phyloP scores from a whole-genome alignment of 2,329 filamentous ascomycete species.

The Diaporthe caulivora region DNA sequence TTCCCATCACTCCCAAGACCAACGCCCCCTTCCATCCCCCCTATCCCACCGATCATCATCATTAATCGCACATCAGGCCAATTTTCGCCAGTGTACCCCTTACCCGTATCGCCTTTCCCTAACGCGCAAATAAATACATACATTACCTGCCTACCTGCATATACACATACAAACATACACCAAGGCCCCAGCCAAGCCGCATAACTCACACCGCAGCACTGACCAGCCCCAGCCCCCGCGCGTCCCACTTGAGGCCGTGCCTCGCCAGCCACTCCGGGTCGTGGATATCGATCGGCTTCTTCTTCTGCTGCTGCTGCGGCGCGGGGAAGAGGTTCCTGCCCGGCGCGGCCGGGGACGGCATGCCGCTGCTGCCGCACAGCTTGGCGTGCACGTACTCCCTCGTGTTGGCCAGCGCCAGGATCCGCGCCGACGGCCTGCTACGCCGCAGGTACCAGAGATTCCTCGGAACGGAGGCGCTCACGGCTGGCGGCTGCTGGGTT shows the following conservation, averaged over 20 bases:
- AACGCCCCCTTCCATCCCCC: background rate
- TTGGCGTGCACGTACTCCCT: constrained; percentile 12
- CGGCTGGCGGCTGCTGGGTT: background rate
- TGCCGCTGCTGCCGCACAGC: background rate
- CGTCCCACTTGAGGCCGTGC: constrained; percentile 36
- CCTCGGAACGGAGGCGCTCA: background rate
- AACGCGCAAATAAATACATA: background rate
- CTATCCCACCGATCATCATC: constrained; percentile 6
- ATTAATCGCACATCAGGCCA: constrained; percentile 13
- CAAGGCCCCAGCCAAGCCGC: background rate
- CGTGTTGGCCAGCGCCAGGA: constrained; percentile 8
- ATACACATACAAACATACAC: background rate
- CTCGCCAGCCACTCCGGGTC: constrained; percentile 34
- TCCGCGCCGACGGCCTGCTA: constrained; percentile 13
- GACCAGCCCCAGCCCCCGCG: constrained; percentile 23
- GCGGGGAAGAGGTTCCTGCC: constrained; percentile 30
- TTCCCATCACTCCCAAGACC: background rate
- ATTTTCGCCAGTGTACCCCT: constrained; percentile 1
- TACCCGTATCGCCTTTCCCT: background rate
- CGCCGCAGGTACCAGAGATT: constrained; percentile 8
- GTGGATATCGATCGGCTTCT: constrained; percentile 30
- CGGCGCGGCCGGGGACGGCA: constrained; percentile 27
- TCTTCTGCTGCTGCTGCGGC: background rate
- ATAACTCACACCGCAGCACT: constrained; percentile 16
- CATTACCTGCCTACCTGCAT: background rate